Evolutionary conservation across 179 eudicot species (phyloP).

Genomic region (Patellifolia procumbens): DNA sequence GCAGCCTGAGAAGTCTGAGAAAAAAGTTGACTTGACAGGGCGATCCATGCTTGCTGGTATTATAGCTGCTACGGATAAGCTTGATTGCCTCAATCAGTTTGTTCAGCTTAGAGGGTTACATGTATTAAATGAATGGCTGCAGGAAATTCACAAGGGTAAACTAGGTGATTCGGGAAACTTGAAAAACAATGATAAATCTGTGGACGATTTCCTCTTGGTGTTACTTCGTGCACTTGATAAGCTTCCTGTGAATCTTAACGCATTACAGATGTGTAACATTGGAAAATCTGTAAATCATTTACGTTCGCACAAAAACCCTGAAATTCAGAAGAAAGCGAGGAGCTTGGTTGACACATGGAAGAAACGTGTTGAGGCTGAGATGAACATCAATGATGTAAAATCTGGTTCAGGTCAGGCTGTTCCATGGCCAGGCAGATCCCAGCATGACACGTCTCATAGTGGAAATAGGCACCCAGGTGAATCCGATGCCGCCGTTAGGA

Average conservation of each 20-base stretch:
- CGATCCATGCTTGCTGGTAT: slow-evolving; percentile 73
- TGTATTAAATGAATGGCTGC: slow-evolving; percentile 90
- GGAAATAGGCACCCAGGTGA: slow-evolving; percentile 46
- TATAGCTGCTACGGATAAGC: slow-evolving; percentile 74
- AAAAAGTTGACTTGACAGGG: slow-evolving; percentile 55
- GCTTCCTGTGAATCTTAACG: slow-evolving; percentile 89
- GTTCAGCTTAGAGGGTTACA: slow-evolving; percentile 76
- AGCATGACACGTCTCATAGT: slow-evolving; percentile 56
- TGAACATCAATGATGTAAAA: slow-evolving; percentile 67
- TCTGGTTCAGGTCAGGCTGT: slow-evolving; percentile 57
- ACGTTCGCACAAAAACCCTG: slow-evolving; percentile 69
- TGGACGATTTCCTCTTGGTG: slow-evolving; percentile 74
- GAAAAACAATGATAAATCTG: slow-evolving; percentile 68
- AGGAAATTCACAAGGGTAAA: slow-evolving; percentile 80
- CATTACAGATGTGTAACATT: slow-evolving; percentile 78
- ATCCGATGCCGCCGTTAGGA: slow-evolving; percentile 47
- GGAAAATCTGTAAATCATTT: slow-evolving; percentile 93
- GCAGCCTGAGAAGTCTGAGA: slow-evolving; percentile 72
- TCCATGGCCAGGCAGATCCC: slow-evolving; percentile 65
- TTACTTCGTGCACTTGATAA: slow-evolving; percentile 88
- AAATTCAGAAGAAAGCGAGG: slow-evolving; percentile 90
- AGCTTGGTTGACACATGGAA: slow-evolving; percentile 94
- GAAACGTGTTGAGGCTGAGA: slow-evolving; percentile 95
- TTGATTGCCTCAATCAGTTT: slow-evolving; percentile 75
- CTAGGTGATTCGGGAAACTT: slow-evolving; percentile 53